Conservation (phyloP, 2,329 filamentous ascomycete species). For the Cladosporium velox region DNA sequence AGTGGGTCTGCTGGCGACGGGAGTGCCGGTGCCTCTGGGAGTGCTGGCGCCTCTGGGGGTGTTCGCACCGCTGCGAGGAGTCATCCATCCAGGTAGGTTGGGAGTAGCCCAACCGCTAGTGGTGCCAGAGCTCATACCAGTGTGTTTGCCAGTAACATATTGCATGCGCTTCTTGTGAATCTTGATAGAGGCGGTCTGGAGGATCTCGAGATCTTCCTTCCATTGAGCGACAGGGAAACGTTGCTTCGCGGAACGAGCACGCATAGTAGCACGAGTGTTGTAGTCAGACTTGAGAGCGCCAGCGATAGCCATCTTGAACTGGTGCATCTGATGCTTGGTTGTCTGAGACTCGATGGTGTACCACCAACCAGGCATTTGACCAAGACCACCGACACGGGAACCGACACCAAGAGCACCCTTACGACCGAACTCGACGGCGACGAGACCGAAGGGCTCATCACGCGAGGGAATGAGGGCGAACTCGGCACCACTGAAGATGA, state of each 20-base stretch:
- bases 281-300: slow-evolving; percentile 60
- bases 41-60: slow-evolving; percentile 44
- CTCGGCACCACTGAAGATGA: slow-evolving; percentile 67
- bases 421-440: slow-evolving; percentile 68
- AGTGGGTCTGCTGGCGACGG: slow-evolving; percentile 34
- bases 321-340: slow-evolving; percentile 63
- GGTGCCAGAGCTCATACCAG: slow-evolving; percentile 20
- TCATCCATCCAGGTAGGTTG: slow-evolving; percentile 40
- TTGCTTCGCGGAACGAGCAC: slow-evolving; percentile 65
- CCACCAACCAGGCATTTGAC: slow-evolving; percentile 74
- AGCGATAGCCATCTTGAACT: slow-evolving; percentile 66
- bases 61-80: slow-evolving; percentile 46
- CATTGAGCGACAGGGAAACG: slow-evolving; percentile 68
- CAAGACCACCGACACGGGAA: slow-evolving; percentile 65
- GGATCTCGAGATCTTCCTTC: slow-evolving; percentile 64
- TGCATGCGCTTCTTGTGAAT: slow-evolving; percentile 52
- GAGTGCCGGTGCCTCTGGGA: slow-evolving; percentile 43
- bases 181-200: slow-evolving; percentile 62
- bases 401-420: slow-evolving; percentile 69
- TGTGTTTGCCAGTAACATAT: slow-evolving; percentile 18
- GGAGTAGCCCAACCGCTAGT: slow-evolving; percentile 39
- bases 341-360: slow-evolving; percentile 67
- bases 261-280: slow-evolving; percentile 61
- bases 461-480: slow-evolving; percentile 69
- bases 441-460: slow-evolving; percentile 69